Base-by-base conservation (phyloP, 1,139 yeast genomes). In the Zygoascus sp. region DNA sequence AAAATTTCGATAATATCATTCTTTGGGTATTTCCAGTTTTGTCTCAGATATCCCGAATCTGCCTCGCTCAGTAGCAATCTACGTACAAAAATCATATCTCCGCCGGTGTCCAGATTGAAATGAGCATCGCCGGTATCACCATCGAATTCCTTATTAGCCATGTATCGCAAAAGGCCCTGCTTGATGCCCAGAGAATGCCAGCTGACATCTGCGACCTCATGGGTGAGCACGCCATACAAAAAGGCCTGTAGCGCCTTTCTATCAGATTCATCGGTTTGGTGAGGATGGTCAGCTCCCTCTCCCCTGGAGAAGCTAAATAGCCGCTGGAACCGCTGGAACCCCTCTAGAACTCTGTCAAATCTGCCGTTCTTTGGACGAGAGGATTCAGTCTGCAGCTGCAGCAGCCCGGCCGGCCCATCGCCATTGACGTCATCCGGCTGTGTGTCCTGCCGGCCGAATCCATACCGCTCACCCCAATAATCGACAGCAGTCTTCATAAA, bases 141-240 rank as follows among this genome's bases (percentile, higher is more conserved):
- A 46, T 63, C 67, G 55, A 79, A 79, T 48, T 80, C 85, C 41
- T 69, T 57, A 23, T 62, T 66, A 0, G 78, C 69, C 49, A 80
- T 54, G 56, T 72, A 71, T 28, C 67, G 58, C 30, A 80, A 60
- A 15, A 80, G 55, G 0, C 86, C 85, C 57, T 79, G 76, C 10
- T 67, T 60, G 17, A 74, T 56, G 2, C 77, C 70, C 15, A 80
- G 60, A 0, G 83, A 78, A 58, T 80, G 86, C 86, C 85, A 80
- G 20, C 80, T 68, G 0, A 78, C 73, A 52, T 80, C 85, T 1
- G 80, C 69, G 0, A 78, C 69, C 52, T 80, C 84, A 57, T 80
- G 86, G 0, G 77, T 64, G 47, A 77, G 68, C 0, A 77, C 58
- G 0, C 84, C 86, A 47, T 70, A 68, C 1, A 80, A 55, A 54